These are phyloP conservation scores for Cryptosporidium ryanae DNA, from an alignment of 169 alveolate species.

Conservation along the genomic window DNA sequence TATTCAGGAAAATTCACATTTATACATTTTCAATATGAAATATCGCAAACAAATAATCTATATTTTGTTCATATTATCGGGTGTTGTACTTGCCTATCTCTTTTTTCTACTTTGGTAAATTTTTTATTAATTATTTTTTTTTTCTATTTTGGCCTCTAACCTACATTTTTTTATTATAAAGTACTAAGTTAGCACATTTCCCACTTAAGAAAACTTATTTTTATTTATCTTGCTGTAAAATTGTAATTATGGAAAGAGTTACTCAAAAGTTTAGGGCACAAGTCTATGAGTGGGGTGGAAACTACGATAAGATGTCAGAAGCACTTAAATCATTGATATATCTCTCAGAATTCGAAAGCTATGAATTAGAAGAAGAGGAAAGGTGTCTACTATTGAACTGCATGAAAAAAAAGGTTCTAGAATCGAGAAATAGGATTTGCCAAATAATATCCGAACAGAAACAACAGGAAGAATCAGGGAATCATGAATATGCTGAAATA, in stretches of 20 bases:
- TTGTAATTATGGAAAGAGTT: slow-evolving; percentile 21
- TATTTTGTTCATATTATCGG: background rate
- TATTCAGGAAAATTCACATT: background rate
- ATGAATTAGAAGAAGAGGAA: slow-evolving; percentile 62
- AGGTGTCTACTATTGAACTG: background rate
- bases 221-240: background rate
- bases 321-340: slow-evolving; percentile 34
- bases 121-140: background rate
- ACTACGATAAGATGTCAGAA: slow-evolving; percentile 55
- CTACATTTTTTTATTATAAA: background rate
- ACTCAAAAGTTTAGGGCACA: slow-evolving; percentile 20
- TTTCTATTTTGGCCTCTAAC: background rate
- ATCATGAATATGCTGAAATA: background rate
- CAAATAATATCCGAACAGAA: slow-evolving; percentile 19
- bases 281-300: slow-evolving; percentile 56
- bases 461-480: background rate
- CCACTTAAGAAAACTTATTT: background rate
- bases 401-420: slow-evolving; percentile 27
- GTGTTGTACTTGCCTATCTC: background rate
- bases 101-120: background rate
- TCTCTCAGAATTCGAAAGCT: slow-evolving; percentile 66
- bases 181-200: background rate
- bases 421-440: slow-evolving; percentile 15
- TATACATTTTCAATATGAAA: background rate
- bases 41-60: background rate